phyloP scores from a whole-genome alignment of 805 yeast genomes.

The Cyberlindnera petersonii region DNA sequence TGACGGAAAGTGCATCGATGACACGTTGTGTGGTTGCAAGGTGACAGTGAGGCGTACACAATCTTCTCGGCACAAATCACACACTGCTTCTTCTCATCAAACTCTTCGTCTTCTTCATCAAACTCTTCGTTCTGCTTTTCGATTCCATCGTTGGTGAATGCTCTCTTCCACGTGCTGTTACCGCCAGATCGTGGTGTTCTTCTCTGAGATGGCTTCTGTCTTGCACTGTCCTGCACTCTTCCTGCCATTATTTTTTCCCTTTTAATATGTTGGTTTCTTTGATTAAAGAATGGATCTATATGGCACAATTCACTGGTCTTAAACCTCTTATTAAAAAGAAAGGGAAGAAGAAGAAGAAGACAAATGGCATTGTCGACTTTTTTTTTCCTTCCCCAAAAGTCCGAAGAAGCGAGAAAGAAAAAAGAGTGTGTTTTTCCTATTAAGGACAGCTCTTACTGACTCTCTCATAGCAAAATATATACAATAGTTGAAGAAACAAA shows the following conservation, averaged over 20 bases:
- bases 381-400: too few species aligned
- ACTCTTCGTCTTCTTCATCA: slow-evolving; percentile 27
- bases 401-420: too few species aligned
- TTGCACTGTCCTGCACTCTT: slow-evolving; percentile 9
- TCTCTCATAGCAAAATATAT: too few species aligned
- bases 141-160: slow-evolving; percentile 12
- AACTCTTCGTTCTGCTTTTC: too few species aligned
- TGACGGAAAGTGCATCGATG: slow-evolving; percentile 79
- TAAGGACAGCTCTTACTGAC: too few species aligned
- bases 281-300: too few species aligned
- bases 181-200: not conserved
- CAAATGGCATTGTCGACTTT: too few species aligned
- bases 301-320: not conserved
- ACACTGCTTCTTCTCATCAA: slow-evolving; percentile 50
- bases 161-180: slow-evolving; percentile 20
- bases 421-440: too few species aligned
- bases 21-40: slow-evolving; percentile 84
- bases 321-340: not conserved
- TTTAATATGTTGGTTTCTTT: too few species aligned
- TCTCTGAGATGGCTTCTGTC: slow-evolving; percentile 10
- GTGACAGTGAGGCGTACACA: slow-evolving; percentile 61
- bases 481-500: slow-evolving; percentile 10
- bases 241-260: slow-evolving; percentile 6
- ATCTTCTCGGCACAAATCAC: slow-evolving; percentile 80
- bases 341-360: not conserved